Conservation (phyloP, 73 alveolate genomes). For the Paramecium bursaria region DNA sequence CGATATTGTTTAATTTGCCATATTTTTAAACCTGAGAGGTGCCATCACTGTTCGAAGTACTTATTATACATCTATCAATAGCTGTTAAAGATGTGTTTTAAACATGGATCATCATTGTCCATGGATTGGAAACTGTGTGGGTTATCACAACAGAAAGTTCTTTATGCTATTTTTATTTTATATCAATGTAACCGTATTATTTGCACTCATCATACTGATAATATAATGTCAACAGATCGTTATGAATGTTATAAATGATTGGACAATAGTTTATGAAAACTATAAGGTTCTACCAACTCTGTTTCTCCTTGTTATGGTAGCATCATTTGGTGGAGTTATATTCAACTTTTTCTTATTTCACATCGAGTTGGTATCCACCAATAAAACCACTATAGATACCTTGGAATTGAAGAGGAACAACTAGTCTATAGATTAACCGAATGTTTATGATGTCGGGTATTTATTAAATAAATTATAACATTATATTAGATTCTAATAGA, state of each 20-base stretch:
- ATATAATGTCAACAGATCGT: constrained; percentile 28
- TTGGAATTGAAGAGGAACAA: constrained; percentile 42
- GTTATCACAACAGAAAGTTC: constrained; percentile 90
- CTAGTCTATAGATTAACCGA: not conserved
- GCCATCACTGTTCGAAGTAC: constrained; percentile 87
- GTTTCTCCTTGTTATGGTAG: not conserved
- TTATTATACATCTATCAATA: not conserved
- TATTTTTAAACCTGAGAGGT: constrained; percentile 93
- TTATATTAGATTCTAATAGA: constrained; percentile 73
- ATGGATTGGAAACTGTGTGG: constrained; percentile 93
- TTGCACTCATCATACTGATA: not conserved
- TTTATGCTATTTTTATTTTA: constrained; percentile 83
- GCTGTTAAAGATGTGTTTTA: constrained; percentile 88
- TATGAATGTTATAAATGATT: constrained; percentile 27
- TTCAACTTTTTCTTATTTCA: constrained; percentile 69
- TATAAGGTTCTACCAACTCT: not conserved
- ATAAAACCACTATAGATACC: constrained; percentile 73
- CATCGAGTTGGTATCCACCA: constrained; percentile 52
- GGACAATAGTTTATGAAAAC: not conserved
- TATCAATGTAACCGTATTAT: constrained; percentile 59
- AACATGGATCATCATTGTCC: constrained; percentile 98
- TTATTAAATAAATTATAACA: no score
- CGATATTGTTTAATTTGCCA: constrained; percentile 94
- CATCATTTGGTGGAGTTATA: constrained; percentile 47
- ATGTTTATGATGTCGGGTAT: constrained; percentile 39